A percentile compares a stretch with the other conserved stretches of the same genome.
Evolutionary conservation across 345 rosid genomes (phyloP).

Genomic region (Ceriops zippeliana): DNA sequence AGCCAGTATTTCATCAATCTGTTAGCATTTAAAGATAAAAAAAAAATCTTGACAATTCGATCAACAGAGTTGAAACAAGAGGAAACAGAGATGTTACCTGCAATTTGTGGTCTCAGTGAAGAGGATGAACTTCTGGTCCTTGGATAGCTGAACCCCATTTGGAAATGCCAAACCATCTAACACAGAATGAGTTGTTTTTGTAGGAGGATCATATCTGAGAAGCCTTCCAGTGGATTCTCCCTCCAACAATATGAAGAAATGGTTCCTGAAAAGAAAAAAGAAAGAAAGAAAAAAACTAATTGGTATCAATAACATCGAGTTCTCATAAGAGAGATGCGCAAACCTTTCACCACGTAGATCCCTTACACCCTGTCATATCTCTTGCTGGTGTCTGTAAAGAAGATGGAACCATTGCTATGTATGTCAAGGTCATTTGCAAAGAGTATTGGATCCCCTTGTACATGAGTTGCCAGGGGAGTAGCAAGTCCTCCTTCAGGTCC

Average conservation of each 20-base stretch:
- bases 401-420: slow-evolving; percentile 80
- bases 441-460: slow-evolving; percentile 56
- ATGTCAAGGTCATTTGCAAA: slow-evolving; percentile 94
- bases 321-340: neutral
- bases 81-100: slow-evolving; percentile 42
- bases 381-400: slow-evolving; percentile 90
- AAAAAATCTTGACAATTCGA: neutral
- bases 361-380: slow-evolving; percentile 87
- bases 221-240: slow-evolving; percentile 94
- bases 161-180: slow-evolving; percentile 91
- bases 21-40: neutral
- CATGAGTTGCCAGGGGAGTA: slow-evolving; percentile 69
- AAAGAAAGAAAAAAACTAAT: neutral
- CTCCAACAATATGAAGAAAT: slow-evolving; percentile 86
- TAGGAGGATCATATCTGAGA: slow-evolving; percentile 83
- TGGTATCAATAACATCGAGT: neutral
- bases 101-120: slow-evolving; percentile 92
- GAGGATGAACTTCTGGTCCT: slow-evolving; percentile 72
- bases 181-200: slow-evolving; percentile 68
- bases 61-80: neutral
- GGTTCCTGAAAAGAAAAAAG: slow-evolving; percentile 45
- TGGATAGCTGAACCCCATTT: slow-evolving; percentile 81
- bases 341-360: neutral
- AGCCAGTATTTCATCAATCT: slow-evolving; percentile 92
- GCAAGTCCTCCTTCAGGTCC: slow-evolving; percentile 90